Percentiles rank a stretch among this genome's conserved stretches.
phyloP scores from a whole-genome alignment of 306 rosid genomes.

The Alnus rubra region DNA sequence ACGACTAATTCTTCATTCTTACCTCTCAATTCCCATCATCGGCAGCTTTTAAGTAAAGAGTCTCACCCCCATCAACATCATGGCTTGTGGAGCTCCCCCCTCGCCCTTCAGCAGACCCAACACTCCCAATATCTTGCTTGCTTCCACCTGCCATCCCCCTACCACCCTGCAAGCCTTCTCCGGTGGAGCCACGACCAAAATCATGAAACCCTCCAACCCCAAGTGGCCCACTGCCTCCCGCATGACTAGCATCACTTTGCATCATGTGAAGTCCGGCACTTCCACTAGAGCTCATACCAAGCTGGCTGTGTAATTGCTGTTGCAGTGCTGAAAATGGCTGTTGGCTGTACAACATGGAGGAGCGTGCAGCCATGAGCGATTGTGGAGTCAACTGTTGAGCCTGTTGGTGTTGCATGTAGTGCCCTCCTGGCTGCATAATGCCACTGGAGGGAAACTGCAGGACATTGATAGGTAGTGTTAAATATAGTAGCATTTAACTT shows the following conservation, averaged over 20 bases:
- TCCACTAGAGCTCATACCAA: constrained; percentile 65
- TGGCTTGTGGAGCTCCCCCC: constrained; percentile 68
- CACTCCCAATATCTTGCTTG: constrained; percentile 76
- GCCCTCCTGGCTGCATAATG: constrained; percentile 80
- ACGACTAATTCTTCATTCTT: constrained; percentile 19
- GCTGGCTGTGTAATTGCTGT: constrained; percentile 78
- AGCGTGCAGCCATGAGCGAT: constrained; percentile 85
- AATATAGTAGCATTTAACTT: background rate
- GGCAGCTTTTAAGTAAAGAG: constrained; percentile 67
- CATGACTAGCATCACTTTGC: constrained; percentile 54
- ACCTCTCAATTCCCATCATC: constrained; percentile 62
- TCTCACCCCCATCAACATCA: constrained; percentile 76
- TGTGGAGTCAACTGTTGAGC: constrained; percentile 86
- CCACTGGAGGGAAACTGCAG: constrained; percentile 72
- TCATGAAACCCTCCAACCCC: constrained; percentile 75
- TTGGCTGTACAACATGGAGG: constrained; percentile 81
- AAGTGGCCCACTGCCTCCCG: constrained; percentile 55
- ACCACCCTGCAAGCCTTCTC: constrained; percentile 57
- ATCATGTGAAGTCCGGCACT: constrained; percentile 74
- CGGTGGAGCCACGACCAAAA: constrained; percentile 54
- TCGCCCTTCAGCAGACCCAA: constrained; percentile 62
- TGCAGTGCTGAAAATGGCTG: constrained; percentile 79
- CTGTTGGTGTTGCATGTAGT: constrained; percentile 87
- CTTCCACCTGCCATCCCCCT: constrained; percentile 61
- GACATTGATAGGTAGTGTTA: background rate